Base-by-base conservation (phyloP, 2,329 filamentous ascomycete genomes). In the Ceratocystis ficicola region DNA sequence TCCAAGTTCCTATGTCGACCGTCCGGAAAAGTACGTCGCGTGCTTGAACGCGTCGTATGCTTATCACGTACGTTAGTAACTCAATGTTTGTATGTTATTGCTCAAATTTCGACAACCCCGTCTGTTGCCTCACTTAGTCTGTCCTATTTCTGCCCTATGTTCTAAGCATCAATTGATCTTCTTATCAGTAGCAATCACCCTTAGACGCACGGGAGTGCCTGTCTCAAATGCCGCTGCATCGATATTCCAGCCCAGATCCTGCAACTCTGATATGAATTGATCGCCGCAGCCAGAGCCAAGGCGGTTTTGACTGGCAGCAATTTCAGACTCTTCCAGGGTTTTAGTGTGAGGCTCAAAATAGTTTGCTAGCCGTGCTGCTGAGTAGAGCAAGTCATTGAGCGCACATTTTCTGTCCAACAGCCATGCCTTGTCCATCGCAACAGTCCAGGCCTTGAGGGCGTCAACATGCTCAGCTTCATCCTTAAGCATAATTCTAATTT, bases 381-480 rank as follows among this genome's bases (percentile, higher is more conserved):
- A 36, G 48, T 65, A 50, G 25, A 62, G 17, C 44, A 50, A 17
- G 15, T 63, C 59, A 1, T 57, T 46, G 1, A 32, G 30, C 1
- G 66, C 62, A 15, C 64, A n/a, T 0, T 55, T 55, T 30, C 64
- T 66, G 46, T 70, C 67, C 71, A 73, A 72, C 1, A 70, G 65
- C 74, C 74, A 76, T 1, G 75, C 74, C 17, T 74, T 72, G 55
- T 76, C 73, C 71, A 77, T 71, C 20, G 74, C 74, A 66, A 70
- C 70, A 44, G 75, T 75, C 76, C 76, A 78, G 0, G 74, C 74
- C 20, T 70, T 68, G 1, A 77, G 70, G 12, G 72, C 72, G 41
- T 77, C 72, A 1, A 68, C 60, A 0, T 74, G 70, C 20, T 69
- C 67, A 0, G 73, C 71, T 0, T 70, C 71, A 6, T 72, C 69